These are phyloP conservation scores for Penicillium brevicompactum DNA, from an alignment of 2,329 filamentous ascomycete species.

Conservation along the genomic window DNA sequence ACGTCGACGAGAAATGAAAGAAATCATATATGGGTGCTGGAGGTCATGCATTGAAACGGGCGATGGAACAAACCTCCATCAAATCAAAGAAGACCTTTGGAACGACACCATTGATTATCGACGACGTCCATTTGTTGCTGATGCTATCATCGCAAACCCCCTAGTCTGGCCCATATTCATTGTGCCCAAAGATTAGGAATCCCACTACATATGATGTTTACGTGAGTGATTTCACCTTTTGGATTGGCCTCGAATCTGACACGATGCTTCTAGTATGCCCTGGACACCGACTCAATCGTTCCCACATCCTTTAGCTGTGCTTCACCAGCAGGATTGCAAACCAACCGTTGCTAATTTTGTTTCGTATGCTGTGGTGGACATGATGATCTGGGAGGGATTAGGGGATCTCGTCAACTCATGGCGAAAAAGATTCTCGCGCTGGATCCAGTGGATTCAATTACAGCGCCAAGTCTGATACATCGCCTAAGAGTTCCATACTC, in stretches of 20 bases:
- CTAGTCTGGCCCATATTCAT: constrained; percentile 75
- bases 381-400: constrained; percentile 90
- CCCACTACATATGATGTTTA: constrained; percentile 86
- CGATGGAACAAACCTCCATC: constrained; percentile 60
- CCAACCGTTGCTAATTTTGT: constrained; percentile 78
- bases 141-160: constrained; percentile 88
- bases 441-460: constrained; percentile 76
- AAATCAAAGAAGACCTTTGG: constrained; percentile 52
- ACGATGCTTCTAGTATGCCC: constrained; percentile 64
- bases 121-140: constrained; percentile 73
- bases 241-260: not conserved
- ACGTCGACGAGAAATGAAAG: constrained; percentile 73
- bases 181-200: constrained; percentile 78
- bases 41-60: constrained; percentile 79
- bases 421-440: constrained; percentile 71
- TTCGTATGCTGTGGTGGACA: constrained; percentile 81
- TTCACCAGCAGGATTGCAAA: constrained; percentile 75
- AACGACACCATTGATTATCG: constrained; percentile 44
- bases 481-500: constrained; percentile 80
- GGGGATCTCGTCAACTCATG: constrained; percentile 92
- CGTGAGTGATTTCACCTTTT: constrained; percentile 52
- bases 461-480: constrained; percentile 77
- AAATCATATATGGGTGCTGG: constrained; percentile 85
- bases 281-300: constrained; percentile 86
- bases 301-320: constrained; percentile 82